Base-by-base conservation (phyloP, 1,284 basidiomycete species). In the Cutaneotrichosporon sp. region DNA sequence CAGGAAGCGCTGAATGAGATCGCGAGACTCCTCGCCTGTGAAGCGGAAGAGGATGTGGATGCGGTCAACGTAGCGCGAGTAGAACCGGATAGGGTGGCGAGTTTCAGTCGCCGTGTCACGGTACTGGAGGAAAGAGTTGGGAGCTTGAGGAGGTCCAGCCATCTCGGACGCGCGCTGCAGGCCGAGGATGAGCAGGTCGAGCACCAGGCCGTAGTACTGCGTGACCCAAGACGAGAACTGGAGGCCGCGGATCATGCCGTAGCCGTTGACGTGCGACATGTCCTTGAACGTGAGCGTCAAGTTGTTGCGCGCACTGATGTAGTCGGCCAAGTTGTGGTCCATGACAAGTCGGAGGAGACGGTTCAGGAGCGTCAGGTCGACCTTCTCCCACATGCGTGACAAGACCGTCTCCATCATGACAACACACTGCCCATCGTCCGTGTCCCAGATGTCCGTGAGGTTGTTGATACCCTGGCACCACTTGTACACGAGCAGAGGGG, bases 251-350 rank as follows among this genome's bases (percentile, higher is more conserved):
- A 96, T 96, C 58, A 97, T 80, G 71, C 92, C 93, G 48, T 65
- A 69, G 1, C 66, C 70, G 58, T 75, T 77, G 63, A 76, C 69
- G 63, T 76, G 74, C 33, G 68, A 76, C 79, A 77, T 77, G 80
- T 85, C 85, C 78, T 93, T 94, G 79, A 93, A 94, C 1, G 90
- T 93, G 62, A 94, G 72, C 4, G 88, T 86, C 41, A 88, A 90
- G 74, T 97, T 97, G 79, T 96, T 96, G 83, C 97, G 96, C 20
- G 91, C 88, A 2, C 92, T 97, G 71, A 96, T 96, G 75, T 97
- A 97, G 70, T 97, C 92, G 18, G 93, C 93, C 78, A 97, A 74
- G 73, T 97, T 97, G 79, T 97, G 93, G 68, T 97, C 92, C 62
- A 97, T 80, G 66, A 97, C 94, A 40, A 97, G 83, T 51, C 92